phyloP scores from a whole-genome alignment of 23 red algal species.

The Gracilaria gracilis region DNA sequence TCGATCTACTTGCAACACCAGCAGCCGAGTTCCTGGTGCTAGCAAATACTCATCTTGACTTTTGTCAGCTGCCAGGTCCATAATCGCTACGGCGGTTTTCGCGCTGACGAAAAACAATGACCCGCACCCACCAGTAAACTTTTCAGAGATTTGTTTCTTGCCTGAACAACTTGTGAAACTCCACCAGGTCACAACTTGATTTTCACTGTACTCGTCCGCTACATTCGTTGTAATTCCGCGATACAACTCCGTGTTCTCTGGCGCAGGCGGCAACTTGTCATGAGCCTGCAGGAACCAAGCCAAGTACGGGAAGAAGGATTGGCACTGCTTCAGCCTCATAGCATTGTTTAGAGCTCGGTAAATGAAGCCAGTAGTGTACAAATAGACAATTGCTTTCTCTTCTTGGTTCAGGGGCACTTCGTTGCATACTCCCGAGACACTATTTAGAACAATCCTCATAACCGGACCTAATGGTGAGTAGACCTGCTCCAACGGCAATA shows the following conservation, averaged over 20 bases:
- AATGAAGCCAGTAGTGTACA: neutral
- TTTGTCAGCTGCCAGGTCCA: no score
- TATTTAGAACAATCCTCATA: neutral
- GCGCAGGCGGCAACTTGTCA: neutral
- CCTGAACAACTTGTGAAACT: neutral
- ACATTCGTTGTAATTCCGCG: neutral
- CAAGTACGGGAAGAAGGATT: neutral
- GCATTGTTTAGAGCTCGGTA: neutral
- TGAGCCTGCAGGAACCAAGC: neutral
- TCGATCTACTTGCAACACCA: no score
- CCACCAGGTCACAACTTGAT: conserved; percentile 6
- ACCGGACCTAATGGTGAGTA: neutral
- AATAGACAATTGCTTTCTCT: neutral
- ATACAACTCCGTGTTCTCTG: neutral
- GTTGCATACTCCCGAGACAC: neutral
- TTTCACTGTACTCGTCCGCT: neutral
- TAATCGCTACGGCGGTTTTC: no score
- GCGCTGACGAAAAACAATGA: no score
- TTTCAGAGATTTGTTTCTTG: no score
- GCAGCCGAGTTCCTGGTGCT: no score
- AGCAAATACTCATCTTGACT: no score
- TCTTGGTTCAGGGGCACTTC: neutral
- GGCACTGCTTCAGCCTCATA: neutral
- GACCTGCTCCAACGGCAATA: neutral
- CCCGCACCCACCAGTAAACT: no score